A percentile compares a stretch with the other conserved stretches of the same genome.
These are phyloP conservation scores for Termitomyces sp. DNA, from an alignment of 768 basidiomycete genomes.

Conservation along the genomic window DNA sequence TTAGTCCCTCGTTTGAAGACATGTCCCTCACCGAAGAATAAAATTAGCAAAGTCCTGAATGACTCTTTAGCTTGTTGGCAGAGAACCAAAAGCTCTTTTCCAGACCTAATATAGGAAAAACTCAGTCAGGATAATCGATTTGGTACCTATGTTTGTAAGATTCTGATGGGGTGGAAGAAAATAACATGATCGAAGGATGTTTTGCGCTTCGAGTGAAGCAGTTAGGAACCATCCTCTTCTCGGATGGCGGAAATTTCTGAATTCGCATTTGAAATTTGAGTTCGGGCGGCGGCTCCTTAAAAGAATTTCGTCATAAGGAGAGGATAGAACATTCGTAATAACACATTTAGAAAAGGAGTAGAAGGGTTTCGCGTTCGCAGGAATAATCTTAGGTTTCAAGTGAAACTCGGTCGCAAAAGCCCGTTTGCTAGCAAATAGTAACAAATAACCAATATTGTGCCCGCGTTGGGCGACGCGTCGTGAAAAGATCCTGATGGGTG, in stretches of 20 bases:
- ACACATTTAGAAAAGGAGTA: not conserved
- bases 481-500: no score
- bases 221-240: not conserved
- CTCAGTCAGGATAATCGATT: not conserved
- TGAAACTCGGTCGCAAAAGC: not conserved
- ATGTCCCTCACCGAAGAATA: not conserved
- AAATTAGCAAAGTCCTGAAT: not conserved
- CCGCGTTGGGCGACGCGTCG: not conserved
- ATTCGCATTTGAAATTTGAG: not conserved
- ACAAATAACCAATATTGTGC: not conserved
- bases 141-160: not conserved
- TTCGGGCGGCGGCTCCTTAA: not conserved
- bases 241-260: not conserved
- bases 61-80: not conserved
- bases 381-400: not conserved
- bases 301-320: not conserved
- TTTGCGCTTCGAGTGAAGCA: not conserved
- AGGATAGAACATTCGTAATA: not conserved
- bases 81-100: no score
- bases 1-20: not conserved
- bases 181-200: no score
- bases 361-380: not conserved
- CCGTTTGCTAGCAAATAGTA: not conserved
- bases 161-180: not conserved
- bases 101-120: not conserved